phyloP scores from a whole-genome alignment of 345 rosid genomes.

The Salix viminalis region DNA sequence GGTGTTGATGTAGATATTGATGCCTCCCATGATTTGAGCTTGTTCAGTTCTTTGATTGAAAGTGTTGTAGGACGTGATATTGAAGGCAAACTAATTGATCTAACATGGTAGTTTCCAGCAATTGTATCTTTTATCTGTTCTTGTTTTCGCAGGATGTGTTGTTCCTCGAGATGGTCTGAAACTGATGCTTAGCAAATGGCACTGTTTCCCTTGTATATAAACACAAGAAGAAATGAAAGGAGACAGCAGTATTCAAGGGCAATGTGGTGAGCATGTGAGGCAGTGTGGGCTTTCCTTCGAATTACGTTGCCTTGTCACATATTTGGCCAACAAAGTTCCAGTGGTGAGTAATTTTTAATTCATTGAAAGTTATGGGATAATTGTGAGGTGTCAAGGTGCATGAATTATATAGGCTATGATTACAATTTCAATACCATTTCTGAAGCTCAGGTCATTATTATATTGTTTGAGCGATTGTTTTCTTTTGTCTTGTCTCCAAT shows the following conservation, averaged over 20 bases:
- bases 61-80: slow-evolving; percentile 60
- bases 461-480: background rate
- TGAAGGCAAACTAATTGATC: slow-evolving; percentile 70
- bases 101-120: slow-evolving; percentile 35
- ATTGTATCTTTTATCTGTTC: slow-evolving; percentile 12
- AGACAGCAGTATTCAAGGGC: background rate
- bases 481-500: background rate
- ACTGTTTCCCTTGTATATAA: slow-evolving; percentile 5
- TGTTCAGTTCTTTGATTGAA: slow-evolving; percentile 37
- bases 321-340: slow-evolving; percentile 22
- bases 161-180: background rate
- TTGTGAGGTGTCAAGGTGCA: slow-evolving; percentile 20
- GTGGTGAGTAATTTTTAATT: slow-evolving; percentile 11
- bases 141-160: background rate
- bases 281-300: slow-evolving; percentile 9
- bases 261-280: slow-evolving; percentile 30
- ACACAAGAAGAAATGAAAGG: background rate
- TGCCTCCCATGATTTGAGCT: slow-evolving; percentile 34
- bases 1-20: slow-evolving; percentile 24
- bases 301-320: slow-evolving; percentile 19
- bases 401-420: background rate
- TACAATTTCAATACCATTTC: background rate
- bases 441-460: background rate
- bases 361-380: slow-evolving; percentile 6
- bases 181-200: slow-evolving; percentile 12